Conservation (phyloP, 805 yeast species). For the Starmerella cellae region DNA sequence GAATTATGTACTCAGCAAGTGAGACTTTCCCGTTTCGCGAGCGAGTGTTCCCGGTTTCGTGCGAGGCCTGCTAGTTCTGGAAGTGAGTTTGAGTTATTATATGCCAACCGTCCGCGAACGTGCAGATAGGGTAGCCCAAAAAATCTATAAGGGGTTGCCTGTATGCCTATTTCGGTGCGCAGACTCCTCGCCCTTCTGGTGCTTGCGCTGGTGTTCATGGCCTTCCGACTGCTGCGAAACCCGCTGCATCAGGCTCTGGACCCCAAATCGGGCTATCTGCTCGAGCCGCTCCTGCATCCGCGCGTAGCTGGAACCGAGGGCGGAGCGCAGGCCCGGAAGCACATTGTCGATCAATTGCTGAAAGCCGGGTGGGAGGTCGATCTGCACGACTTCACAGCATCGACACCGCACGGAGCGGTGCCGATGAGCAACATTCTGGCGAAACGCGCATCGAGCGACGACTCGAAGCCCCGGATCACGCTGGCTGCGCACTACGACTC, state of each 20-base stretch:
- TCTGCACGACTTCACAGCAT: slow-evolving; percentile 25
- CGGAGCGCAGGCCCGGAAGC: slow-evolving; percentile 14
- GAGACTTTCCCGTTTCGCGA: no score
- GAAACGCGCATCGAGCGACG: slow-evolving; percentile 16
- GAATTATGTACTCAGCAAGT: no score
- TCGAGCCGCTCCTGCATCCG: slow-evolving; percentile 19
- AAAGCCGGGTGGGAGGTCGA: slow-evolving; percentile 23
- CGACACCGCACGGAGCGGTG: slow-evolving; percentile 30
- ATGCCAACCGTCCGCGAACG: no score
- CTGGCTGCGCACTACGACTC: slow-evolving; percentile 48
- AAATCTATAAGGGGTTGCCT: no score
- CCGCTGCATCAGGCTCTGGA: slow-evolving; percentile 6
- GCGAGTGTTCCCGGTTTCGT: no score
- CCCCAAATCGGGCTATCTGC: slow-evolving; percentile 16
- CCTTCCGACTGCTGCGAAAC: background rate
- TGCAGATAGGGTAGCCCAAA: no score
- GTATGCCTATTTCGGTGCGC: background rate
- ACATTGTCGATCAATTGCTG: slow-evolving; percentile 25
- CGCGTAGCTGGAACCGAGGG: slow-evolving; percentile 21
- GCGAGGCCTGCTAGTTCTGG: no score
- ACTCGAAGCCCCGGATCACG: slow-evolving; percentile 3
- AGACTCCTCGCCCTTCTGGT: background rate
- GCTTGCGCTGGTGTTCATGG: background rate
- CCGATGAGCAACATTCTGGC: slow-evolving; percentile 27
- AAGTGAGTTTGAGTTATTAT: no score